Conservation (phyloP, 768 basidiomycete genomes). For the Tylopilus rubrobrunneus region DNA sequence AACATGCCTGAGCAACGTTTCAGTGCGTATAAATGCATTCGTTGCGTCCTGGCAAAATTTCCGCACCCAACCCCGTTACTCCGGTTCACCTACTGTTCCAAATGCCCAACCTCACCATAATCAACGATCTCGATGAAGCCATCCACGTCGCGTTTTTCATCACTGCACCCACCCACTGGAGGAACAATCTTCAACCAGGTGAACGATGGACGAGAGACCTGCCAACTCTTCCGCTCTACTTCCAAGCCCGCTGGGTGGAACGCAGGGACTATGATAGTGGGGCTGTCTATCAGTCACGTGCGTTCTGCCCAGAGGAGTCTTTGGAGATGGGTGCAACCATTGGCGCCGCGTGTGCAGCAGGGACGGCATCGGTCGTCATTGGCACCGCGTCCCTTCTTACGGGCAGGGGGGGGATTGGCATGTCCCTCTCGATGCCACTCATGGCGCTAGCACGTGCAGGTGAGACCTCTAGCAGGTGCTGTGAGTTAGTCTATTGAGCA, state of each 20-base stretch:
- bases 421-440: conserved; percentile 6
- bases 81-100: too few species aligned
- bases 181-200: conserved; percentile 14
- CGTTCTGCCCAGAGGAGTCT: conserved; percentile 16
- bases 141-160: conserved; percentile 22
- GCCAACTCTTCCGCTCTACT: conserved; percentile 8
- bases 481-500: neutral
- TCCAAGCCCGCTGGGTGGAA: conserved; percentile 15
- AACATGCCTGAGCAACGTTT: too few species aligned
- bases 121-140: conserved; percentile 16
- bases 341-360: conserved; percentile 12
- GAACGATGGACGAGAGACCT: conserved; percentile 17
- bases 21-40: too few species aligned
- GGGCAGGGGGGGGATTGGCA: neutral
- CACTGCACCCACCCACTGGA: conserved; percentile 7
- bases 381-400: conserved; percentile 1
- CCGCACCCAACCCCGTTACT: too few species aligned
- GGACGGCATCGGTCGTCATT: conserved; percentile 19
- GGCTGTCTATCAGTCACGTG: conserved; percentile 2
- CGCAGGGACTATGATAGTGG: conserved; percentile 10
- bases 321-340: conserved; percentile 18
- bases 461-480: neutral
- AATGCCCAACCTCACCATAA: conserved; percentile 9
- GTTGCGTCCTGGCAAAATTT: too few species aligned
- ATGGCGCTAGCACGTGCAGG: conserved; percentile 10